Evolutionary conservation across 805 yeast genomes (phyloP), one percentile per base, ranked within the genome.

Genomic region (Metschnikowia cubensis): DNA sequence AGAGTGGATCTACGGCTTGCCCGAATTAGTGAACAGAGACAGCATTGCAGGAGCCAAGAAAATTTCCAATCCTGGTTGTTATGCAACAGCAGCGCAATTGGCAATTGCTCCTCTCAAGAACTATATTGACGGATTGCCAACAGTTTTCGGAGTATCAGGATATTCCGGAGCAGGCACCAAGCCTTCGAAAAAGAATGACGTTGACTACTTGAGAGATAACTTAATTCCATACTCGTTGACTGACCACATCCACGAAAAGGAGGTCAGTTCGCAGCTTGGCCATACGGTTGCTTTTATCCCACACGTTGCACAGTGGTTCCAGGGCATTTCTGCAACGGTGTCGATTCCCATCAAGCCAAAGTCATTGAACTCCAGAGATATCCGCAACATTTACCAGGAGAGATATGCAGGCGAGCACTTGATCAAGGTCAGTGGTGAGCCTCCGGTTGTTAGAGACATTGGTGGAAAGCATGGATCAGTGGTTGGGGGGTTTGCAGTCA

Each of bases 131-230:
- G 94, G 94, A 34, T 74, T 78, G 29, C 98, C 99, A 46, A 75
- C 89, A 3, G 77, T 92, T 11, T 94, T 94, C 66, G 99, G 99
- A 64, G 94, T 94, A 33, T 89, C 97, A 44, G 99, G 99, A 45
- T 94, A 92, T 68, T 94, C 99, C 11, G 99, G 99, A 52, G 99
- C 99, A 10, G 99, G 99, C 57, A 91, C 99, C 35, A 94, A 95
- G 73, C 99, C 99, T 51, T 88, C 96, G 13, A 96, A 96, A 54
- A 90, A 91, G 74, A 94, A 94, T 66, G 97, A 94, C 66, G 73
- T 86, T 45, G 76, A 82, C 51, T 76, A 83, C 63, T 77, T 94
- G 65, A 70, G 74, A 53, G 81, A 94, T 71, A 94, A 94, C 72
- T 74, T 94, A 65, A 88, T 94, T 62, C 98, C 99, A 50, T 94